Evolutionary conservation across 192 early-diverging fungal species (phyloP).

Genomic region (Diversispora eburnea): DNA sequence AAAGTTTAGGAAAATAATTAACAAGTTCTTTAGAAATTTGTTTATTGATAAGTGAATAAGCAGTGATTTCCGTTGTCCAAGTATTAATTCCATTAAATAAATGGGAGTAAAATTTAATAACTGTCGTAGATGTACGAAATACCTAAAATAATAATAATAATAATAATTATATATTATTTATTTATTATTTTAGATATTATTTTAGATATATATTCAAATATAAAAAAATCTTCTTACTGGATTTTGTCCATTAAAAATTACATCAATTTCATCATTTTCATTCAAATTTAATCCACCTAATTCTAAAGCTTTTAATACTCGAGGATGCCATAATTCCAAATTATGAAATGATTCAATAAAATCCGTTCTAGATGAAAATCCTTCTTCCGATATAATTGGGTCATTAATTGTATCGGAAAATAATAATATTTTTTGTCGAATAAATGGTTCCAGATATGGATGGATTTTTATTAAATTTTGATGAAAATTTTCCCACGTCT

Average conservation of each 20-base stretch:
- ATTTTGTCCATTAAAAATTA: slow-evolving; percentile 13
- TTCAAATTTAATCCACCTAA: background rate
- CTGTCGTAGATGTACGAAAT: slow-evolving; percentile 22
- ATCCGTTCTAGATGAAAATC: background rate
- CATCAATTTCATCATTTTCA: background rate
- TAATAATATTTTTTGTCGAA: background rate
- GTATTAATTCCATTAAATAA: slow-evolving; percentile 28
- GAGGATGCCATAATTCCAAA: slow-evolving; percentile 7
- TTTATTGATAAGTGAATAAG: slow-evolving; percentile 26
- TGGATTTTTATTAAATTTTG: slow-evolving; percentile 24
- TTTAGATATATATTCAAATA: background rate
- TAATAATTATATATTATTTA: no score
- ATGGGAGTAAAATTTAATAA: slow-evolving; percentile 42
- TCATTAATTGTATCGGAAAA: slow-evolving; percentile 7
- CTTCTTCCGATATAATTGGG: slow-evolving; percentile 3
- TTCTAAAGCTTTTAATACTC: slow-evolving; percentile 12
- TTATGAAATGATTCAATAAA: slow-evolving; percentile 17
- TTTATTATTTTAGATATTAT: background rate
- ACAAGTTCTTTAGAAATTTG: background rate
- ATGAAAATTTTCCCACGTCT: slow-evolving; percentile 29
- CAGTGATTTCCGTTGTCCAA: slow-evolving; percentile 27
- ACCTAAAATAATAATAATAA: slow-evolving; percentile 23
- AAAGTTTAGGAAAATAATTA: slow-evolving; percentile 26
- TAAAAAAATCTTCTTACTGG: background rate
- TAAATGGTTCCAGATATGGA: slow-evolving; percentile 30